A percentile compares a stretch with the other conserved stretches of the same genome.
Evolutionary conservation across 192 early-diverging fungal genomes (phyloP).

Genomic region (Geranomyces variabilis): DNA sequence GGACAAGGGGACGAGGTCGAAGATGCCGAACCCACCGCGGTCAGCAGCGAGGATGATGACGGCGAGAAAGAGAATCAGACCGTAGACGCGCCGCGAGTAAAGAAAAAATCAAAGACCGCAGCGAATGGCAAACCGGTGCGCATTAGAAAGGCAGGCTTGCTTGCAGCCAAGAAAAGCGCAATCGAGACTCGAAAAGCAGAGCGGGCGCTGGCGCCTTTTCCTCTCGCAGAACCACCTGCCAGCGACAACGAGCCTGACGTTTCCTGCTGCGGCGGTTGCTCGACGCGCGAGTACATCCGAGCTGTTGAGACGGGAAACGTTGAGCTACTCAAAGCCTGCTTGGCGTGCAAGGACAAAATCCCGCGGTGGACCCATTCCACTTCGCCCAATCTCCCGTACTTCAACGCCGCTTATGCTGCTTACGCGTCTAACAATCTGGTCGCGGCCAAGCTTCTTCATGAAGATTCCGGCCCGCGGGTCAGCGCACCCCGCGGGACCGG

Average conservation of each 20-base stretch:
- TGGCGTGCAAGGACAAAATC: neutral
- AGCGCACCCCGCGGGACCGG: neutral
- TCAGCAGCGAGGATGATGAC: slow-evolving; percentile 5
- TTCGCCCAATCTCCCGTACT: slow-evolving; percentile 16
- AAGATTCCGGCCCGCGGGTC: neutral
- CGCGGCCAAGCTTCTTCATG: slow-evolving; percentile 14
- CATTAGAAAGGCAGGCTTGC: neutral
- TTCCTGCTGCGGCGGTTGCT: slow-evolving; percentile 53
- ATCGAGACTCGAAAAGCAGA: slow-evolving; percentile 7
- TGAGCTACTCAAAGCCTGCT: neutral
- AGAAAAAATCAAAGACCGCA: neutral
- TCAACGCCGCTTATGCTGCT: slow-evolving; percentile 10
- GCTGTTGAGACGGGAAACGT: slow-evolving; percentile 17
- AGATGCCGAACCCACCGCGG: neutral
- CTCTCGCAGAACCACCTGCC: neutral
- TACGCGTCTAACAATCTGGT: neutral
- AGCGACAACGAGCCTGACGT: slow-evolving; percentile 23
- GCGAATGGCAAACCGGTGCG: slow-evolving; percentile 21
- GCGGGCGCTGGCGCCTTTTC: neutral
- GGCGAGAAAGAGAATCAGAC: slow-evolving; percentile 10
- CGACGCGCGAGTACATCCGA: slow-evolving; percentile 41
- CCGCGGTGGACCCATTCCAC: neutral
- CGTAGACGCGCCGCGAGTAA: no score
- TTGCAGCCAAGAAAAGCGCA: slow-evolving; percentile 7
- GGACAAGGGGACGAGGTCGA: neutral